Percentiles rank a stretch among this genome's conserved stretches.
These are phyloP conservation scores for Pseudovirgaria hyperparasitica DNA, from an alignment of 2,329 filamentous ascomycete species.

Conservation along the genomic window DNA sequence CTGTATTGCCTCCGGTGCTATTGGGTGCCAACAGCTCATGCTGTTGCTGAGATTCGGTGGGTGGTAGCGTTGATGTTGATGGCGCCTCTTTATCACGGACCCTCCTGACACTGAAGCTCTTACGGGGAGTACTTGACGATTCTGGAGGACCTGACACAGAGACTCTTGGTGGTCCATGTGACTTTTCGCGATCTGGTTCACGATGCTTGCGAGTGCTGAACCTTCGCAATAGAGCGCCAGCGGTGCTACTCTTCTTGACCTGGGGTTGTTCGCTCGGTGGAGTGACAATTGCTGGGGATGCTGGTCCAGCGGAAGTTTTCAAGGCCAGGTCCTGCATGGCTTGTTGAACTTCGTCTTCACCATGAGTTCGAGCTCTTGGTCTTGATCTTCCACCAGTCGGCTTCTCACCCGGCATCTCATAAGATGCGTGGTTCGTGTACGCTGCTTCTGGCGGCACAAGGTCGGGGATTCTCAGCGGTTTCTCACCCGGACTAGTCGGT, in stretches of 20 bases:
- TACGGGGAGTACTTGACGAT: constrained; percentile 51
- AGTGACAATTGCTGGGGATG: constrained; percentile 38
- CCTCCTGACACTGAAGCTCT: constrained; percentile 76
- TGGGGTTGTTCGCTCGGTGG: constrained; percentile 41
- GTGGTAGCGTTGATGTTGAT: constrained; percentile 36
- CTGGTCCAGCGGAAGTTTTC: constrained; percentile 33
- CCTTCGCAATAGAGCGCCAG: constrained; percentile 69
- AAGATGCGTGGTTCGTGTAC: constrained; percentile 72
- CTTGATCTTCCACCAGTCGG: constrained; percentile 72
- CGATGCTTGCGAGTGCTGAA: constrained; percentile 78
- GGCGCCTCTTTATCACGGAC: constrained; percentile 41
- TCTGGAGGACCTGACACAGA: constrained; percentile 71
- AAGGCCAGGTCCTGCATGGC: constrained; percentile 54
- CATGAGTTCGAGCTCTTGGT: constrained; percentile 81
- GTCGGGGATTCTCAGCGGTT: constrained; percentile 53
- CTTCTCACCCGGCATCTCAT: constrained; percentile 82
- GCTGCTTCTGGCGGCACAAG: constrained; percentile 72
- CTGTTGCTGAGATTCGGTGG: constrained; percentile 53
- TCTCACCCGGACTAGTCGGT: constrained; percentile 43
- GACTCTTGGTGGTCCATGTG: constrained; percentile 58
- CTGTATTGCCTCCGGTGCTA: constrained; percentile 46
- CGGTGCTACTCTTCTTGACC: constrained; percentile 74
- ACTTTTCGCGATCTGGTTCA: constrained; percentile 39
- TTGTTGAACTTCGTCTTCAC: constrained; percentile 79
- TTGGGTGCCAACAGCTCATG: constrained; percentile 69